Evolutionary conservation across 352 stramenopile species (phyloP).

Genomic region (Globisporangium alternatum): DNA sequence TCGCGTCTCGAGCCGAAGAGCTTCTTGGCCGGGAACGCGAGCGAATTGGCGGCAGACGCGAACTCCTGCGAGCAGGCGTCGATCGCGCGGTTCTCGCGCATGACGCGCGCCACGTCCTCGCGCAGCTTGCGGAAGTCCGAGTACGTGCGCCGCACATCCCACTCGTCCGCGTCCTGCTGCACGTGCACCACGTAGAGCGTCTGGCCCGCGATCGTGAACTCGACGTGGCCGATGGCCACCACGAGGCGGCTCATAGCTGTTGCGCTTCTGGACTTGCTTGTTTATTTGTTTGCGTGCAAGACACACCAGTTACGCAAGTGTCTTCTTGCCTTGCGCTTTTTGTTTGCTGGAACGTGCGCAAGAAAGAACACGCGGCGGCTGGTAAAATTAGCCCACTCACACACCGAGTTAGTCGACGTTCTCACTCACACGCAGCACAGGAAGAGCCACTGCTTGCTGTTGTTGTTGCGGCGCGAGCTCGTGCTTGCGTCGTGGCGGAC

Average conservation of each 20-base stretch:
- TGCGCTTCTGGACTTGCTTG: background rate
- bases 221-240: constrained; percentile 71
- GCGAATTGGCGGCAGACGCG: constrained; percentile 24
- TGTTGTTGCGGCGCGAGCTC: background rate
- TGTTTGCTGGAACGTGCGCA: background rate
- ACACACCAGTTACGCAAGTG: background rate
- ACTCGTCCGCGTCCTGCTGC: constrained; percentile 69
- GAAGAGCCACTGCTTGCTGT: constrained; percentile 5
- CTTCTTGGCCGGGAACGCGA: constrained; percentile 57
- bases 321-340: background rate
- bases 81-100: constrained; percentile 52
- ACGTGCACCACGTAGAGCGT: constrained; percentile 77
- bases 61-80: constrained; percentile 52
- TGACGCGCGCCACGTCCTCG: constrained; percentile 60
- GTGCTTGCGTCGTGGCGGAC: background rate
- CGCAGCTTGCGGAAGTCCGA: constrained; percentile 71
- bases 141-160: constrained; percentile 67
- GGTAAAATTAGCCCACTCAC: constrained; percentile 8
- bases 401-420: background rate
- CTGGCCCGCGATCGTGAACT: constrained; percentile 67
- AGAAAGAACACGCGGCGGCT: background rate
- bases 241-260: constrained; percentile 63
- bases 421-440: background rate
- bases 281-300: background rate
- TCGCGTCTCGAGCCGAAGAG: constrained; percentile 71